These are phyloP conservation scores for Darksidea phi DNA, from an alignment of 495 filamentous ascomycete species.

Conservation along the genomic window DNA sequence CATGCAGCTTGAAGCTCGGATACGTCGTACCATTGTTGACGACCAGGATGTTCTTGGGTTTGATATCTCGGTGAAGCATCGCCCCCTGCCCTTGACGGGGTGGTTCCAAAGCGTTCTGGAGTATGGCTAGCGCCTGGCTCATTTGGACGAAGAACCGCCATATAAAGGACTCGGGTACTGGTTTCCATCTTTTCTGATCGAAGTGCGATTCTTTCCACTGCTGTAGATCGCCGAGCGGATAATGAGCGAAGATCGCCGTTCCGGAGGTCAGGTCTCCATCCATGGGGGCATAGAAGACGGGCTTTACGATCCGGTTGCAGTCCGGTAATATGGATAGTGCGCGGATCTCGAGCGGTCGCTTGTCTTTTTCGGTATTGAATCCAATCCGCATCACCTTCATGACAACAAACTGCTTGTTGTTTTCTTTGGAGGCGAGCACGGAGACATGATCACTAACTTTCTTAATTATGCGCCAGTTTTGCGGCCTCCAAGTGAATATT, in stretches of 20 bases:
- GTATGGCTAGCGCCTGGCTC: slow-evolving; percentile 27
- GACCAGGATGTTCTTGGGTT: slow-evolving; percentile 33
- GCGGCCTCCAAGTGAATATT: no score
- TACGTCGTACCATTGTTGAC: slow-evolving; percentile 21
- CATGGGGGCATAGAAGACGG: not conserved
- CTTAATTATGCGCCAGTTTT: no score
- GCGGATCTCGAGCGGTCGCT: slow-evolving; percentile 13
- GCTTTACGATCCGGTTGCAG: slow-evolving; percentile 20
- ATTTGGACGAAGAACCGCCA: slow-evolving; percentile 32
- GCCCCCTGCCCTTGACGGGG: not conserved
- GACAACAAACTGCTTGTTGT: not conserved
- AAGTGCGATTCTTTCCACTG: slow-evolving; percentile 6
- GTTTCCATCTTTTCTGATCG: slow-evolving; percentile 4
- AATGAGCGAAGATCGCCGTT: slow-evolving; percentile 14
- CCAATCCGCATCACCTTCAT: slow-evolving; percentile 4
- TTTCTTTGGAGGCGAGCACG: not conserved
- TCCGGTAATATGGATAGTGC: slow-evolving; percentile 4
- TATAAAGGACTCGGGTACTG: slow-evolving; percentile 23
- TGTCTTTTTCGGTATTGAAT: not conserved
- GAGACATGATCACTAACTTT: no score
- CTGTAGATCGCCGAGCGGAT: slow-evolving; percentile 21
- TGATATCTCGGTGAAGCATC: slow-evolving; percentile 33
- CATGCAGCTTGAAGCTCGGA: slow-evolving; percentile 30
- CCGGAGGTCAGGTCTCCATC: not conserved
- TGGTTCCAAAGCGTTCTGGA: slow-evolving; percentile 20